Evolutionary conservation across 441 rosid species (phyloP).

Genomic region (Mallotus japonicus): DNA sequence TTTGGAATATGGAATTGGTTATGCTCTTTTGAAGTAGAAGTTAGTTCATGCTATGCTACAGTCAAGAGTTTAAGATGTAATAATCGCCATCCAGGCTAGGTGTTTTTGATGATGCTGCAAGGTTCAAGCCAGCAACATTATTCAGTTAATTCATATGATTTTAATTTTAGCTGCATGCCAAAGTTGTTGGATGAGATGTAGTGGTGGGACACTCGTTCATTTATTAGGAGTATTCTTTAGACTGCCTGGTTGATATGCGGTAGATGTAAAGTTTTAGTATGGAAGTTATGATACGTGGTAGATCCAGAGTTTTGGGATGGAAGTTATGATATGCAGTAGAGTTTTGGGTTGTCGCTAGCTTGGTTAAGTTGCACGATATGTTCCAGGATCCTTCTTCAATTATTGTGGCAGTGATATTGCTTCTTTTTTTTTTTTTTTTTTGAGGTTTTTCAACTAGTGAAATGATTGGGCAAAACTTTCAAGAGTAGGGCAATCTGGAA

Average conservation of each 20-base stretch:
- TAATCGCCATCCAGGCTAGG: neutral
- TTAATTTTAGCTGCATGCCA: neutral
- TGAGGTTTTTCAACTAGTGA: neutral
- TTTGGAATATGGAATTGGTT: slow-evolving; percentile 2
- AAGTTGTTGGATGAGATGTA: neutral
- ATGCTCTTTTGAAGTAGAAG: slow-evolving; percentile 4
- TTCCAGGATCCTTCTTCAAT: neutral
- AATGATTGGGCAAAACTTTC: neutral
- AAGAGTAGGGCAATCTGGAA: neutral
- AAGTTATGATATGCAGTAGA: neutral
- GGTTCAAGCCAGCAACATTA: neutral
- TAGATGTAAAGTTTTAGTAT: neutral
- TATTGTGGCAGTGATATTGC: neutral
- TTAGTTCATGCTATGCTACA: neutral
- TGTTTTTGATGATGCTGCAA: neutral
- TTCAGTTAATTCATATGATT: neutral
- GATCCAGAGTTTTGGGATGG: neutral
- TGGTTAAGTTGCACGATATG: neutral
- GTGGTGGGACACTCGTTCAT: neutral
- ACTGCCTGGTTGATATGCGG: neutral
- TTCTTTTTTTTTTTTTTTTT: neutral
- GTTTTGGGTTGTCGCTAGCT: neutral
- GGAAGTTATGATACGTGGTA: neutral
- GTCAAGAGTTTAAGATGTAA: neutral
- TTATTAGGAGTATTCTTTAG: neutral